Conservation (phyloP, 1,139 yeast species). For the Hansenula anomala region DNA sequence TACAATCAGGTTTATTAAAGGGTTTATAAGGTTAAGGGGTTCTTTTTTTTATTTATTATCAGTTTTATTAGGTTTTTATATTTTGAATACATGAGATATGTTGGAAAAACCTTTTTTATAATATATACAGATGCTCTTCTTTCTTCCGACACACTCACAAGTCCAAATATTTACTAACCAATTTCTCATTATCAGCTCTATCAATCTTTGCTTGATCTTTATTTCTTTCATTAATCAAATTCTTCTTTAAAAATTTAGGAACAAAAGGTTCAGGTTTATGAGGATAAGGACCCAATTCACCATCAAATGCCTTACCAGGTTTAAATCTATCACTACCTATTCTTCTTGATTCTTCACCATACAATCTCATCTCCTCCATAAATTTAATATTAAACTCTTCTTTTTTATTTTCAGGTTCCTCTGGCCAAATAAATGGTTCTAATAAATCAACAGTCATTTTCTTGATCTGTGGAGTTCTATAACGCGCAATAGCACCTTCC, state of each 20-base stretch:
- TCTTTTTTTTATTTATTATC: too few species aligned
- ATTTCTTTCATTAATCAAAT: conserved; percentile 36
- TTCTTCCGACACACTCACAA: conserved; percentile 3
- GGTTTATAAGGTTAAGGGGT: too few species aligned
- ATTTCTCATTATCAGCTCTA: conserved; percentile 24
- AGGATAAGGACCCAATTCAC: conserved; percentile 67
- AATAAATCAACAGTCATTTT: conserved; percentile 95
- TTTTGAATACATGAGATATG: too few species aligned
- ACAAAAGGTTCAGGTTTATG: conserved; percentile 68
- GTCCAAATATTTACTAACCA: conserved; percentile 17
- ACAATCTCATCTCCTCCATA: conserved; percentile 33
- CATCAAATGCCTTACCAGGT: conserved; percentile 72
- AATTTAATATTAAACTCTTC: conserved; percentile 30
- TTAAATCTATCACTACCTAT: conserved; percentile 67
- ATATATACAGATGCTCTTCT: background rate
- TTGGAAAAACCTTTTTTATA: background rate
- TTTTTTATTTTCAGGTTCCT: conserved; percentile 40
- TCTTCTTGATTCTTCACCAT: conserved; percentile 37
- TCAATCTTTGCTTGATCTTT: conserved; percentile 21
- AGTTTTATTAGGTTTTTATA: too few species aligned
- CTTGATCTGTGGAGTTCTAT: conserved; percentile 77
- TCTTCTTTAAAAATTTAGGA: conserved; percentile 43
- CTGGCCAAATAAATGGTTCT: conserved; percentile 94
- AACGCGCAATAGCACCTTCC: conserved; percentile 61
- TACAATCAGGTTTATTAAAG: too few species aligned